These are phyloP conservation scores for Globisporangium nagaii DNA, from an alignment of 352 stramenopile genomes.

Conservation along the genomic window DNA sequence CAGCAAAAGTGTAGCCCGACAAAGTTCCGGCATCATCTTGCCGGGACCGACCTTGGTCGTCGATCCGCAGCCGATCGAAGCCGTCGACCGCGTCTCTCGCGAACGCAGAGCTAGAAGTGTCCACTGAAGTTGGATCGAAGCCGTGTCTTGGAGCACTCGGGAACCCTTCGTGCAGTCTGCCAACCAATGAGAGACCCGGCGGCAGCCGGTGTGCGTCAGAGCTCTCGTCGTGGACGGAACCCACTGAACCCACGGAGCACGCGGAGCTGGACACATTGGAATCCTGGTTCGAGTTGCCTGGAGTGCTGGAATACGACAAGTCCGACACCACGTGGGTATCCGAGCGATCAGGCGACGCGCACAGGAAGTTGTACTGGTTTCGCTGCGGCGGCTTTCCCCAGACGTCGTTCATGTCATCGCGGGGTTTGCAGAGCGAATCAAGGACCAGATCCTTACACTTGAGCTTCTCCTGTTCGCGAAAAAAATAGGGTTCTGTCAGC, in stretches of 20 bases:
- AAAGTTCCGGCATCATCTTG: background rate
- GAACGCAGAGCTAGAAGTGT: slow-evolving; percentile 4
- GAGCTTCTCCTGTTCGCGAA: slow-evolving; percentile 6
- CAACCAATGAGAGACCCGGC: slow-evolving; percentile 53
- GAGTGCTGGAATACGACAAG: slow-evolving; percentile 15
- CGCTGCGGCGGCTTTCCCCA: slow-evolving; percentile 3
- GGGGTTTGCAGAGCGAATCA: background rate
- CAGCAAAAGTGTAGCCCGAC: slow-evolving; percentile 3
- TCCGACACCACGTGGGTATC: slow-evolving; percentile 17
- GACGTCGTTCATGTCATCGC: slow-evolving; percentile 4
- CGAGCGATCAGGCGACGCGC: slow-evolving; percentile 24
- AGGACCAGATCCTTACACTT: background rate
- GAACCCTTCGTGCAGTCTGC: slow-evolving; percentile 80
- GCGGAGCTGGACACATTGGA: slow-evolving; percentile 18
- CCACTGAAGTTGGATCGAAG: slow-evolving; percentile 21
- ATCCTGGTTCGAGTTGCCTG: slow-evolving; percentile 13
- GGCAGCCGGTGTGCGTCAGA: slow-evolving; percentile 16
- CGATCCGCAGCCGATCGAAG: slow-evolving; percentile 8
- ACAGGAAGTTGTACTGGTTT: slow-evolving; percentile 7
- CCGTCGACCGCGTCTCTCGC: background rate
- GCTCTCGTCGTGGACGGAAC: slow-evolving; percentile 17
- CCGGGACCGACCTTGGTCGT: background rate
- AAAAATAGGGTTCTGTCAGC: background rate
- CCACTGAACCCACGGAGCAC: slow-evolving; percentile 14
- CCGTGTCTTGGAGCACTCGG: slow-evolving; percentile 60